Conservation (phyloP, 768 basidiomycete genomes). For the Boletus bicolor region DNA sequence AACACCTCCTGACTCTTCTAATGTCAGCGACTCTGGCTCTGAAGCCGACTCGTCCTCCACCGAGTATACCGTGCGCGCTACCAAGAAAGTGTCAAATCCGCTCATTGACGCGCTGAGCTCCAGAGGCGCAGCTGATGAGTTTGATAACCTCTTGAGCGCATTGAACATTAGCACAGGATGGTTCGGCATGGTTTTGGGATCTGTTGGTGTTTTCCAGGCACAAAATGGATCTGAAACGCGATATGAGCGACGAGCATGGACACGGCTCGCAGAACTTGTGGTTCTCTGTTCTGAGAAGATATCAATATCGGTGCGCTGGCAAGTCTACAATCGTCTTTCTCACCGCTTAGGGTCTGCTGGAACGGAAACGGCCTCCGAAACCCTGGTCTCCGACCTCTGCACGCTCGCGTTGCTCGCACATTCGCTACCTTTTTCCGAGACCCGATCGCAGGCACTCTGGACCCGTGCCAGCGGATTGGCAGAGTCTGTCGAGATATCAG, state of each 20-base stretch:
- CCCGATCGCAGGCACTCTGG: constrained; percentile 48
- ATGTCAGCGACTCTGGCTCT: constrained; percentile 24
- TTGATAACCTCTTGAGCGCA: constrained; percentile 36
- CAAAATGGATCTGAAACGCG: constrained; percentile 16
- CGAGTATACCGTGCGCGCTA: constrained; percentile 24
- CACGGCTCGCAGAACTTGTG: constrained; percentile 47
- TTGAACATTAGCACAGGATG: constrained; percentile 39
- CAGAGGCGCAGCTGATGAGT: constrained; percentile 39
- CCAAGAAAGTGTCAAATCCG: constrained; percentile 12
- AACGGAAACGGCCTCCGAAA: constrained; percentile 24
- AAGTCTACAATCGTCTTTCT: constrained; percentile 54
- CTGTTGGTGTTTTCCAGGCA: constrained; percentile 6
- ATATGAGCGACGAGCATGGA: constrained; percentile 49
- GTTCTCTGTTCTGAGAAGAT: constrained; percentile 32
- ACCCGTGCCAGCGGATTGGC: constrained; percentile 29
- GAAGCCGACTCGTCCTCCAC: constrained; percentile 31
- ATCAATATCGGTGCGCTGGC: constrained; percentile 40
- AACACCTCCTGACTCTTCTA: constrained; percentile 30
- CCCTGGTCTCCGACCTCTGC: constrained; percentile 46
- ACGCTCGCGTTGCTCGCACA: constrained; percentile 57
- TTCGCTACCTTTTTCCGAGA: constrained; percentile 34
- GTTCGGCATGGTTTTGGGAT: constrained; percentile 34
- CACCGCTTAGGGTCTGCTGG: constrained; percentile 12
- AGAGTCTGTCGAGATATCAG: constrained; percentile 31
- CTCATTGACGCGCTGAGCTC: constrained; percentile 31